Evolutionary conservation across 192 early-diverging fungal species (phyloP), one percentile per base, ranked within the genome.

Genomic region (Backusella macrospora): DNA sequence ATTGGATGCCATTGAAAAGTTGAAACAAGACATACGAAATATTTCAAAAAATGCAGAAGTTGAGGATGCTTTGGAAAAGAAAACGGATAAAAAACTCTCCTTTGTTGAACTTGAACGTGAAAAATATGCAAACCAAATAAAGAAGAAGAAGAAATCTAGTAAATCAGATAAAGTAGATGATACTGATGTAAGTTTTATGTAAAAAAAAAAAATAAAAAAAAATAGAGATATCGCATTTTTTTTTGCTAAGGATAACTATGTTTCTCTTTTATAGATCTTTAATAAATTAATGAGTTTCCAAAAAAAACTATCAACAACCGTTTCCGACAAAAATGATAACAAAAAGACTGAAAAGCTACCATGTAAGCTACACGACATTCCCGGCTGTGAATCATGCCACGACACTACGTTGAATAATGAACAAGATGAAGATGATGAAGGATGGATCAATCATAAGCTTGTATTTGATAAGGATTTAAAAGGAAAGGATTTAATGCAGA

Each of bases 381-480:
- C 78, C 3, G 80, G 80, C n/a, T 96, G 94, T 74, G 78, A 89
- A 62, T 90, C 90, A 10, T 96, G 95, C 77, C 59, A 80, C 44
- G 84, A 89, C 42, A 84, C 82, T 3, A 89, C 86, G 65, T 85
- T 82, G 1, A 59, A 76, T 39, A 67, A 77, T 26, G 71, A 79
- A 13, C 79, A 86, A 6, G 78, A 80, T 3, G 81, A 86, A 3
- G 85, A 43, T 0, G 83, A 77, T 43, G 73, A 88, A 43, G 88
- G 86, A 37, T 98, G 96, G 96, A 87, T 96, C 76, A 78, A 84
- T 12, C 92, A 95, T 68, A 86, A 86, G 15, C 84, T 98, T 6
- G 83, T 89, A 4, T 96, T 96, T 80, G 84, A 83, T 74, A 93
- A 91, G 71, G 90, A 94, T 77, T 73, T 82, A 29, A 86, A 84